phyloP scores from a whole-genome alignment of 1,284 basidiomycete species.

The Fomitopsis schrenkii region DNA sequence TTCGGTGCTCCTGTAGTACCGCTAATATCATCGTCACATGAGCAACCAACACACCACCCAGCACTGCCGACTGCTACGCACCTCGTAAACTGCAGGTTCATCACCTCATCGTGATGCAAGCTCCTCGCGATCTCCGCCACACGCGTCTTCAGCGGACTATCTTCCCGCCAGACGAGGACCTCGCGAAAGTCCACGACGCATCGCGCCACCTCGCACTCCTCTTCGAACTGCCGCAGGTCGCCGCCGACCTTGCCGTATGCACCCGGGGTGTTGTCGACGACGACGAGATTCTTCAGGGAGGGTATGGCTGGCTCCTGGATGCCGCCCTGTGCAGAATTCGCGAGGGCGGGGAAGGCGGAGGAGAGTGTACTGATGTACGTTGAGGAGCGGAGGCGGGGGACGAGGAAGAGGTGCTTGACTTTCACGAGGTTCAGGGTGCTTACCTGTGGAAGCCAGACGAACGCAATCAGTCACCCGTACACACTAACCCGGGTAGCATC shows the following conservation, averaged over 20 bases:
- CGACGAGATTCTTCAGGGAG: conserved; percentile 58
- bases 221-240: conserved; percentile 33
- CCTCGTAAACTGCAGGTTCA: conserved; percentile 85
- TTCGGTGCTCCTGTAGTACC: conserved; percentile 79
- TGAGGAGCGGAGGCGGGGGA: conserved; percentile 67
- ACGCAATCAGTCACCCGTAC: background rate
- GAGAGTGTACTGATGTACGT: conserved; percentile 57
- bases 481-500: background rate
- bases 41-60: background rate
- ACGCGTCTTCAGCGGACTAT: conserved; percentile 34
- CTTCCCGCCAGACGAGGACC: conserved; percentile 57
- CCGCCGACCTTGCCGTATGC: conserved; percentile 13
- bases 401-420: conserved; percentile 69
- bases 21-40: conserved; percentile 31
- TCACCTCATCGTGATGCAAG: conserved; percentile 60
- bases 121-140: conserved; percentile 38
- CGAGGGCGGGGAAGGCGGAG: conserved; percentile 57
- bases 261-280: conserved; percentile 55
- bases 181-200: conserved; percentile 66
- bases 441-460: conserved; percentile 40
- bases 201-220: conserved; percentile 40
- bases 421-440: conserved; percentile 61
- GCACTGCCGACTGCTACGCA: conserved; percentile 19
- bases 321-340: conserved; percentile 42
- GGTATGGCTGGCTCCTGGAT: conserved; percentile 64